Conservation (phyloP, 2,329 filamentous ascomycete species). For the Colletotrichum karsti region DNA sequence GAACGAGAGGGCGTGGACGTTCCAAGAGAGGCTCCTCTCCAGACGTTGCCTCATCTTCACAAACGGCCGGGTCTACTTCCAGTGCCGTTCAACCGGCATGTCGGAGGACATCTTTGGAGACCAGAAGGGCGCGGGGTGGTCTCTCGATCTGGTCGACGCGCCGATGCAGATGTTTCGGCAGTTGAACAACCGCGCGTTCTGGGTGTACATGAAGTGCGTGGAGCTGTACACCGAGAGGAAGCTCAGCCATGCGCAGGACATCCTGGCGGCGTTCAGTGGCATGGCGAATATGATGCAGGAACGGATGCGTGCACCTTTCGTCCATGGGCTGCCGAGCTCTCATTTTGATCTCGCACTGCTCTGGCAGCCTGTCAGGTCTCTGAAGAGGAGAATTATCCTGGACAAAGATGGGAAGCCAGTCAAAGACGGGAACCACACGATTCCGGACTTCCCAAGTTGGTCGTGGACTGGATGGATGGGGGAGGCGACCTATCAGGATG, state of each 20-base stretch:
- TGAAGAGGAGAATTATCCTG: not conserved
- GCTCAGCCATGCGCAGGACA: slow-evolving; percentile 36
- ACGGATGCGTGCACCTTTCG: slow-evolving; percentile 34
- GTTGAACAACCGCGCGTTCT: slow-evolving; percentile 34
- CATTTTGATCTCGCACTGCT: slow-evolving; percentile 44
- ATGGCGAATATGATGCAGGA: slow-evolving; percentile 36
- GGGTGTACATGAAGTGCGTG: slow-evolving; percentile 40
- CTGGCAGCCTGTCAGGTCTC: slow-evolving; percentile 35
- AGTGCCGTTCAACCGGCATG: slow-evolving; percentile 36
- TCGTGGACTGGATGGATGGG: slow-evolving; percentile 44
- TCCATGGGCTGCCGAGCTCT: slow-evolving; percentile 40
- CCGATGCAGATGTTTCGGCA: slow-evolving; percentile 38
- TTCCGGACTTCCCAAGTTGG: slow-evolving; percentile 42
- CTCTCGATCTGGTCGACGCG: slow-evolving; percentile 37
- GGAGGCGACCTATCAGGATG: slow-evolving; percentile 31
- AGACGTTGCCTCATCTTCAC: slow-evolving; percentile 51
- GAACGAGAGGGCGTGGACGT: slow-evolving; percentile 51
- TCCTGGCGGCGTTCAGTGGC: slow-evolving; percentile 43
- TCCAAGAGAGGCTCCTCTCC: slow-evolving; percentile 52
- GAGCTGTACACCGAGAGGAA: slow-evolving; percentile 38
- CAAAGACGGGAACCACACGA: not conserved
- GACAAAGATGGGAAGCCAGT: too few species aligned
- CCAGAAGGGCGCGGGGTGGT: slow-evolving; percentile 34
- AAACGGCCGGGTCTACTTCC: slow-evolving; percentile 39
- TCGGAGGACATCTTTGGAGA: slow-evolving; percentile 40